Evolutionary conservation across 2,329 filamentous ascomycete species (phyloP), one percentile per base, ranked within the genome.

Genomic region (Exophiala sideris): DNA sequence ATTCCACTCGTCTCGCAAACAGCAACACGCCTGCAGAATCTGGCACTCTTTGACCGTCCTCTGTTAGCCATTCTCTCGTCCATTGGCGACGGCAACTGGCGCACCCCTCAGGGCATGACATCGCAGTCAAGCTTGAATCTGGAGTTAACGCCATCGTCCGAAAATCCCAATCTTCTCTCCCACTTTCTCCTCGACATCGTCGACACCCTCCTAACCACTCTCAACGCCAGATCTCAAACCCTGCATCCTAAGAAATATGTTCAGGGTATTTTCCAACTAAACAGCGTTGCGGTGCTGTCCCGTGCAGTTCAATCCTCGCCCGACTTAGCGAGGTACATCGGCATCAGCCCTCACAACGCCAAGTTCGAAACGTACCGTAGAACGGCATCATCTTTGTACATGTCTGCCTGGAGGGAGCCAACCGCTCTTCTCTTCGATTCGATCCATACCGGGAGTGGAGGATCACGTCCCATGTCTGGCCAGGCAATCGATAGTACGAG

Each of bases 181-280:
- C 86, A 95, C 68, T 99, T 97, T 68, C 89, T 90, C 63, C 79
- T 86, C 18, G 94, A 99, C 71, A 92, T 89, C 32, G 86, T 97
- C 59, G 91, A 97, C 51, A 79, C 83, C 1, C 79, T 97, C 18
- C 80, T 97, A 59, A 79, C 79, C 24, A 81, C 86, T 7, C 77
- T 97, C 9, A 89, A 95, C 59, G 77, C 81, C 56, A 94, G 91
- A 60, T 85, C 86, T 3, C 83, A 86, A 29, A 67, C 80, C 7
- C 70, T 94, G 40, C 81, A 94, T 54, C 91, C 91, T 66, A 83
- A 82, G 56, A 94, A 91, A 70, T 84, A 86, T 20, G 76, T 89
- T 3, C 81, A 91, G 46, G 94, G 91, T 21, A 89, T 96, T 14
- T 96, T 97, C 69, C 75, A 97, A 48, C 89, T 90, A 45, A 99